These are phyloP conservation scores for Magnusiomyces tetraspermus DNA, from an alignment of 1,139 yeast species.

Conservation along the genomic window DNA sequence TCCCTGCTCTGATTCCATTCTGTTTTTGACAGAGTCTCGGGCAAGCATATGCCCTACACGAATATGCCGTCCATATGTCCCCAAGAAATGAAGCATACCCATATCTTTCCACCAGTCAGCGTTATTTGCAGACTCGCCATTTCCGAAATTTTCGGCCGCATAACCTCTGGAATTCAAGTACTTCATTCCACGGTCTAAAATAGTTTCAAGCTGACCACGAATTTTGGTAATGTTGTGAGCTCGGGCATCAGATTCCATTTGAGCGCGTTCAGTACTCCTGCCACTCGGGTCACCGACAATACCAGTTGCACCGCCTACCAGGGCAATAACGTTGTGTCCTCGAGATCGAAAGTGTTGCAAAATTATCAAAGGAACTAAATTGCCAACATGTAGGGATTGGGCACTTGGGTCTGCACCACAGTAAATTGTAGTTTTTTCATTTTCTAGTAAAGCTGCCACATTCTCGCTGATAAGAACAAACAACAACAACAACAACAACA, in stretches of 20 bases:
- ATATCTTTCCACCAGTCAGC: constrained; percentile 79
- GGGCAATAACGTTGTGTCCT: constrained; percentile 73
- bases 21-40: constrained; percentile 73
- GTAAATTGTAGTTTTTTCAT: constrained; percentile 49
- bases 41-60: constrained; percentile 82
- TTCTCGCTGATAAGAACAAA: constrained; percentile 16
- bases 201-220: constrained; percentile 48
- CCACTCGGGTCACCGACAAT: constrained; percentile 97
- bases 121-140: constrained; percentile 48
- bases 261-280: constrained; percentile 60
- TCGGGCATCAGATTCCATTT: constrained; percentile 45
- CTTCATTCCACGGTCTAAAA: constrained; percentile 53
- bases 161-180: constrained; percentile 51
- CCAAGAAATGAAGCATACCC: constrained; percentile 65
- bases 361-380: constrained; percentile 76
- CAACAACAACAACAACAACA: not conserved
- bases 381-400: constrained; percentile 78
- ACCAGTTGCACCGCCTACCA: constrained; percentile 98
- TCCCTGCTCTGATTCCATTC: constrained; percentile 63
- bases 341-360: constrained; percentile 71
- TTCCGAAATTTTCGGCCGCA: constrained; percentile 29
- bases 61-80: constrained; percentile 67
- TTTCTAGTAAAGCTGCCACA: constrained; percentile 35
- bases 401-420: constrained; percentile 99
- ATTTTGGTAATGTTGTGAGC: constrained; percentile 52